Evolutionary conservation across 139 green algal species (phyloP).

Genomic region (Chlorokybus atmophyticus): DNA sequence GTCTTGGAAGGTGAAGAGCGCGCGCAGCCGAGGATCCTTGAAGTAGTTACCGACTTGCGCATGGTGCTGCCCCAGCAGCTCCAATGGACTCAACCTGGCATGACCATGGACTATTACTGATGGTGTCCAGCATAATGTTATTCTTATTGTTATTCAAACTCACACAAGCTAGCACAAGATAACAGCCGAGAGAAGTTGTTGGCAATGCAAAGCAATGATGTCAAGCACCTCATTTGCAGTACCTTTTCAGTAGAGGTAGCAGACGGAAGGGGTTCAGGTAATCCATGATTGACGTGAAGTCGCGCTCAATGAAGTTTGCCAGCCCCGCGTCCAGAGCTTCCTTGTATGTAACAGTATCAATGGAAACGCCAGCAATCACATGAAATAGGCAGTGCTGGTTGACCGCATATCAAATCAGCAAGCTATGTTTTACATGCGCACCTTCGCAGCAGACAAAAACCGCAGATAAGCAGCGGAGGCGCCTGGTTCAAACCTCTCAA

Average conservation of each 20-base stretch:
- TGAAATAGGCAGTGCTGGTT: slow-evolving; percentile 10
- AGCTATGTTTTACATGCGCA: slow-evolving; percentile 6
- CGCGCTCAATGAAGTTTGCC: slow-evolving; percentile 56
- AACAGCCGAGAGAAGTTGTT: no score
- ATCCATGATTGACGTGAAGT: slow-evolving; percentile 50
- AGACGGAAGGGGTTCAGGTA: slow-evolving; percentile 34
- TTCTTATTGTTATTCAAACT: no score
- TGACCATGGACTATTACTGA: no score
- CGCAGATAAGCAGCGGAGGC: slow-evolving; percentile 29
- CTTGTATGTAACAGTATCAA: slow-evolving; percentile 1
- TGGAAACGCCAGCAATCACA: slow-evolving; percentile 4
- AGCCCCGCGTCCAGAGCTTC: slow-evolving; percentile 7
- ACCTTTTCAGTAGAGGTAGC: slow-evolving; percentile 50
- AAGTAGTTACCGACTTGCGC: slow-evolving; percentile 45
- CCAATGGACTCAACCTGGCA: slow-evolving; percentile 31
- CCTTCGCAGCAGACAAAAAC: slow-evolving; percentile 14
- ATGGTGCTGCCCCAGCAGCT: slow-evolving; percentile 54
- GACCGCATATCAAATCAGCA: background rate
- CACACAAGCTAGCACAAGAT: no score
- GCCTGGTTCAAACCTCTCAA: slow-evolving; percentile 58
- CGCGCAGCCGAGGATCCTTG: slow-evolving; percentile 32
- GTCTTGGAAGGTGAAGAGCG: slow-evolving; percentile 69
- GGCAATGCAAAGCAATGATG: no score
- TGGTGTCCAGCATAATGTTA: no score
- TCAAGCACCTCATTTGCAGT: no score